Base-by-base conservation (phyloP, 148 eudicot species). In the Vaccinium corymbosum region DNA sequence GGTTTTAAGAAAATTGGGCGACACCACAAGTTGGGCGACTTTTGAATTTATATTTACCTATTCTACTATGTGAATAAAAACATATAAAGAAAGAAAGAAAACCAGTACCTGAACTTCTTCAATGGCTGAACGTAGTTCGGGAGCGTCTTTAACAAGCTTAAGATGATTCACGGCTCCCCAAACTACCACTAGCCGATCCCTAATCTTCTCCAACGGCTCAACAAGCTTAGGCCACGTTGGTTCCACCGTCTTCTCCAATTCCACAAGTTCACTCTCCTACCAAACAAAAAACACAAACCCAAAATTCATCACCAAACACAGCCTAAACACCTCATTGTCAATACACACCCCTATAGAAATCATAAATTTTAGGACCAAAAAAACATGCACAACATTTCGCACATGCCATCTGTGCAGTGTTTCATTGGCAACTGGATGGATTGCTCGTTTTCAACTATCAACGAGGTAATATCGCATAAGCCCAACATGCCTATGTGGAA, bases 91-190 rank as follows among this genome's bases (percentile, higher is more conserved):
- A 22, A 76, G 75, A 25, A 52, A 79, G 42, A 57, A 62, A 57
- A 74, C 0, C 17, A 4, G 20, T 64, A 97, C 99, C 99, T 95
- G 99, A 20, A 95, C 92, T 90, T 97, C 99, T 87, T 97, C 98
- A 25, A 97, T 92, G 51, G 99, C 99, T 1, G 99, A 86, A n/a
- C 99, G 98, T 50, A 97, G 98, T 76, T 95, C 97, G 19, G 95
- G 62, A 38, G 88, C 85, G 79, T 97, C 99, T 80, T 95, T 90
- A 53, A 97, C 99, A 14, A 96, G 29, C 90, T 97, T 97, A 27
- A 97, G 96, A 91, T 97, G 99, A 82, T 88, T 94, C 76, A 97
- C 93, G 79, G 91, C 93, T 29, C 99, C 99, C 99, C 98, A 97
- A 76, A 91, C 94, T 32, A 95, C 94, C 8, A 72, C 82, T 86